These are phyloP conservation scores for Lactarius trivialis DNA, from an alignment of 768 basidiomycete genomes.

Conservation along the genomic window DNA sequence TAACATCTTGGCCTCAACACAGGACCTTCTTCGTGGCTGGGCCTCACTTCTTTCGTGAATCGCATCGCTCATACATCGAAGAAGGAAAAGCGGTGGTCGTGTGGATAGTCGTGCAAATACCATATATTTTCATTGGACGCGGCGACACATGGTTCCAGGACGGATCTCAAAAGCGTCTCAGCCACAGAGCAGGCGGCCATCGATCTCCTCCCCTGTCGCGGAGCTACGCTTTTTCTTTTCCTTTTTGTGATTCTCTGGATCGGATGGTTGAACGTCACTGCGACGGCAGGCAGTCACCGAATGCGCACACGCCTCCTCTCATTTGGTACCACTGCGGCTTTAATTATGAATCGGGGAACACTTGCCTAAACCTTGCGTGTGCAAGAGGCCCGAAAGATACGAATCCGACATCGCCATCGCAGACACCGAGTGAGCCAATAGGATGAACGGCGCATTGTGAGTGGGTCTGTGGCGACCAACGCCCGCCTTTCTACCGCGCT, in stretches of 20 bases:
- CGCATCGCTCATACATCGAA: not conserved
- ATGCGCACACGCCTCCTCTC: not conserved
- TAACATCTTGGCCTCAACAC: not conserved
- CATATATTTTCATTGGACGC: not conserved
- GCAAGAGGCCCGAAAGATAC: not conserved
- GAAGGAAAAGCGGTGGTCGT: not conserved
- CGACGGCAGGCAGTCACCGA: not conserved
- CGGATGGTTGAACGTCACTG: not conserved
- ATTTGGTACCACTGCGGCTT: not conserved
- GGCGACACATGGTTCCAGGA: not conserved
- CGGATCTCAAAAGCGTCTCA: not conserved
- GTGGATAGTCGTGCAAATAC: not conserved
- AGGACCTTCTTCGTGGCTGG: not conserved
- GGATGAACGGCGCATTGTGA: not conserved
- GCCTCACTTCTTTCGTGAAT: not conserved
- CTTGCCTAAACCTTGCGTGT: not conserved
- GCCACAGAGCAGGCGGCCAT: not conserved
- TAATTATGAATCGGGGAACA: not conserved
- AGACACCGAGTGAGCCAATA: not conserved
- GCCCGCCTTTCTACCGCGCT: not conserved
- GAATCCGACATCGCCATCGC: not conserved
- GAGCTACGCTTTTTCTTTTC: not conserved
- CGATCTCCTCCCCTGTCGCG: constrained; percentile 1
- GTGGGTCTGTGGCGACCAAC: not conserved
- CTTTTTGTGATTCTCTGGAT: not conserved